Percentiles rank a stretch among this genome's conserved stretches.
These are phyloP conservation scores for Cryptosporidium ubiquitum DNA, from an alignment of 169 alveolate genomes.

Conservation along the genomic window DNA sequence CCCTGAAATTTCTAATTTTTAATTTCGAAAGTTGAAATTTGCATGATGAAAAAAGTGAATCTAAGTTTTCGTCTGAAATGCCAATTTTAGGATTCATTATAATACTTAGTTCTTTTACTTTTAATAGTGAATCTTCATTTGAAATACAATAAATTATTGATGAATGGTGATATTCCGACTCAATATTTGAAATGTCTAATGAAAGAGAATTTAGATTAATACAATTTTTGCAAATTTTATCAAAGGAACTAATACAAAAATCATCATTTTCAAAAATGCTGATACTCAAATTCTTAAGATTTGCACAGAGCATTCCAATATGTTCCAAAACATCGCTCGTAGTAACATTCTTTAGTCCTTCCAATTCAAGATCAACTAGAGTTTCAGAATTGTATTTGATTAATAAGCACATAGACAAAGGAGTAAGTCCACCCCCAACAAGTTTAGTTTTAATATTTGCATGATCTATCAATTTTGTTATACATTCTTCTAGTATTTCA, in stretches of 20 bases:
- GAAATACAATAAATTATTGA: slow-evolving; percentile 10
- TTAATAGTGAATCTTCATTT: background rate
- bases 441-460: slow-evolving; percentile 14
- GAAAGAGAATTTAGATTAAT: background rate
- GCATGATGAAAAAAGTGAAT: slow-evolving; percentile 27
- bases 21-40: slow-evolving; percentile 28
- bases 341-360: slow-evolving; percentile 46
- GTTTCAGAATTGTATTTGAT: slow-evolving; percentile 10
- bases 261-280: slow-evolving; percentile 46
- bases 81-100: slow-evolving; percentile 18
- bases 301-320: slow-evolving; percentile 12
- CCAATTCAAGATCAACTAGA: slow-evolving; percentile 32
- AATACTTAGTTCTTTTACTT: slow-evolving; percentile 13
- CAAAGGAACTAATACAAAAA: slow-evolving; percentile 7
- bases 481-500: background rate
- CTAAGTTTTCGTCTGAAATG: slow-evolving; percentile 1
- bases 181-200: slow-evolving; percentile 17
- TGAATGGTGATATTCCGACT: slow-evolving; percentile 2
- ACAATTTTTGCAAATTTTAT: slow-evolving; percentile 19
- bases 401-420: slow-evolving; percentile 61
- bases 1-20: slow-evolving; percentile 17
- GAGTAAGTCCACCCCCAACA: slow-evolving; percentile 62
- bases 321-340: slow-evolving; percentile 57
- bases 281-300: background rate
- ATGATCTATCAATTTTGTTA: background rate